Percentiles rank a stretch among this genome's conserved stretches.
Conservation (phyloP, 2,329 filamentous ascomycete genomes). For the Penicillium griseofulvum region DNA sequence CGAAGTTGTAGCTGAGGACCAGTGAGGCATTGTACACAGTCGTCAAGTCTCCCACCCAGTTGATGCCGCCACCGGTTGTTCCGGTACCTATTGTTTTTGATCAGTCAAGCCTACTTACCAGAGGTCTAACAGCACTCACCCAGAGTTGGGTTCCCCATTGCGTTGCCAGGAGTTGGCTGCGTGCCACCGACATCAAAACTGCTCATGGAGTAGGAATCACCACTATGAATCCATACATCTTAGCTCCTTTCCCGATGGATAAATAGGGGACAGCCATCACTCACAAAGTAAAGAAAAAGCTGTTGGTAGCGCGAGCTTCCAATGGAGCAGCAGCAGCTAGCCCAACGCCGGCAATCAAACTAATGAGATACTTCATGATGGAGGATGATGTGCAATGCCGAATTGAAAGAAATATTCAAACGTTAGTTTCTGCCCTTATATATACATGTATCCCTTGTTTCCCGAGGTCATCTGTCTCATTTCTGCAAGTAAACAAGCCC, state of each 20-base stretch:
- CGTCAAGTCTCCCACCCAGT: slow-evolving; percentile 54
- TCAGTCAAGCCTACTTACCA: neutral
- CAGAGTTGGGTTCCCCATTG: slow-evolving; percentile 59
- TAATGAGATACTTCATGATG: slow-evolving; percentile 13
- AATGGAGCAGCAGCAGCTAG: slow-evolving; percentile 20
- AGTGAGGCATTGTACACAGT: slow-evolving; percentile 48
- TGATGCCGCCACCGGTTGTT: slow-evolving; percentile 51
- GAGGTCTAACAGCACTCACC: slow-evolving; percentile 13
- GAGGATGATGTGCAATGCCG: neutral
- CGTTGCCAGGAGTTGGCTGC: slow-evolving; percentile 54
- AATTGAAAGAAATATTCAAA: neutral
- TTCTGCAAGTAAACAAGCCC: neutral
- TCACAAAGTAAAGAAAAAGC: slow-evolving; percentile 47
- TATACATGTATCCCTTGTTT: neutral
- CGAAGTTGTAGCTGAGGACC: slow-evolving; percentile 54
- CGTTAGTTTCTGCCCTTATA: neutral
- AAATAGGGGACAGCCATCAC: neutral
- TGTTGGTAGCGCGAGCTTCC: slow-evolving; percentile 11
- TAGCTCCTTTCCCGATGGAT: neutral
- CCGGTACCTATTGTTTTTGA: slow-evolving; percentile 41
- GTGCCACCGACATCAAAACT: slow-evolving; percentile 55
- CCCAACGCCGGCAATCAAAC: slow-evolving; percentile 11
- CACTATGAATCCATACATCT: slow-evolving; percentile 34
- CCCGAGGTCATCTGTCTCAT: too few relatives aligned
- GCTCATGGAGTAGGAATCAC: slow-evolving; percentile 60